Base-by-base conservation (phyloP, 1,284 basidiomycete species). In the Sporisorium graminicola region DNA sequence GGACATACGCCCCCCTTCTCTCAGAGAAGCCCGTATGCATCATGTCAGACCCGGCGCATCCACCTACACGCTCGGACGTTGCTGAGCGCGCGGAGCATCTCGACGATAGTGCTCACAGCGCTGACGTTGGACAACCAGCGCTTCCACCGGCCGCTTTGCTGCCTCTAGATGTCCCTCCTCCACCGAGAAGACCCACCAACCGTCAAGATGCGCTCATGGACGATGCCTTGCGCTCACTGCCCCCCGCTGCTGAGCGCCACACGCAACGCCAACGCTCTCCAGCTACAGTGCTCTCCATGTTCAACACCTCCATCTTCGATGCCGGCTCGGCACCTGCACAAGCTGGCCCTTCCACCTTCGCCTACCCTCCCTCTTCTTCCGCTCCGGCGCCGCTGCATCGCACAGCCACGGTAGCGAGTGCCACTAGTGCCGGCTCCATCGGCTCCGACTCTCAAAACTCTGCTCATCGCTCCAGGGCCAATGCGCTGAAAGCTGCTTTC, bases 141-240 rank as follows among this genome's bases (percentile, higher is more conserved):
- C 24, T 66, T 9, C 72, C 72, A 18, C 58, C 72, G 33, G 50
- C 55, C 43, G 66, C 50, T 22, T 59, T 55, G 16, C 43, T 72
- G 13, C 69, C 70, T 5, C 16, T 57, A 27, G 62, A 77, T n/a
- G 46, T 67, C 1, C 61, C 69, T 1, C 61, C 65, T 37, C 74
- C 70, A 27, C 74, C 74, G 16, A 44, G 50, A 33, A 62, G 70
- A 27, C 74, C 74, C 2, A 29, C 44, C 22, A 72, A 63, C 47
- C 65, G 57, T 42, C 47, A 65, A 12, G 69, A 72, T 57, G 65
- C 70, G 0, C 58, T 72, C 26, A 73, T 77, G 65, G 58, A 77
- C 47, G 74, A 77, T 58, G 70, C 74, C n/a, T 43, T 77, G 26
- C 69, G 74, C 27, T 77, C 74, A 12, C 63, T 77, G 10, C 74